These are phyloP conservation scores for Mortierella hygrophila DNA, from an alignment of 192 early-diverging fungal species.

Conservation along the genomic window DNA sequence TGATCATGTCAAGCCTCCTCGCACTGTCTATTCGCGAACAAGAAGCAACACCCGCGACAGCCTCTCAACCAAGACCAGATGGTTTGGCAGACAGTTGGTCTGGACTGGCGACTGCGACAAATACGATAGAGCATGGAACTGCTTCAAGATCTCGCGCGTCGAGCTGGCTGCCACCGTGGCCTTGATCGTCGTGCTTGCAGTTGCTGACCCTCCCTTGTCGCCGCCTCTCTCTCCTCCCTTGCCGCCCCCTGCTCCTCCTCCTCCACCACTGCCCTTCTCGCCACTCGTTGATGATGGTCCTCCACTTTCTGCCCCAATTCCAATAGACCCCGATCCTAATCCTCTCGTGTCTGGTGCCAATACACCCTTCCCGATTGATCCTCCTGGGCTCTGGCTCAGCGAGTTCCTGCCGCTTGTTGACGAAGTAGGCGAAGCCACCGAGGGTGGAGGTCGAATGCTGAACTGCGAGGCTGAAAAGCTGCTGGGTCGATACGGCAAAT, in stretches of 20 bases:
- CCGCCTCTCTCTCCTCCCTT: not conserved
- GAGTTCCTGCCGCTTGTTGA: not conserved
- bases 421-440: not conserved
- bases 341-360: not conserved
- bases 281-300: not conserved
- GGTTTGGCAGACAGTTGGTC: constrained; percentile 63
- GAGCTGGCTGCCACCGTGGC: constrained; percentile 46
- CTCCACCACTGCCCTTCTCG: not conserved
- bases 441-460: not conserved
- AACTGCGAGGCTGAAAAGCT: not conserved
- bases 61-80: constrained; percentile 62
- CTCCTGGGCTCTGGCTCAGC: constrained; percentile 1
- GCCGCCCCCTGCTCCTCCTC: not conserved
- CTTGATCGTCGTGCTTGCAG: constrained; percentile 10
- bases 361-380: not conserved
- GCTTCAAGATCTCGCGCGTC: constrained; percentile 63
- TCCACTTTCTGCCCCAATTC: not conserved
- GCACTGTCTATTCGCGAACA: constrained; percentile 28
- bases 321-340: not conserved
- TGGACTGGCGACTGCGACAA: constrained; percentile 60
- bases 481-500: not conserved
- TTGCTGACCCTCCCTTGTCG: not conserved
- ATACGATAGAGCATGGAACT: constrained; percentile 65
- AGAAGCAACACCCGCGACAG: constrained; percentile 60
- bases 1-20: not conserved